Base-by-base conservation (phyloP, 2,329 filamentous ascomycete genomes). In the Ceratocystis papillata region DNA sequence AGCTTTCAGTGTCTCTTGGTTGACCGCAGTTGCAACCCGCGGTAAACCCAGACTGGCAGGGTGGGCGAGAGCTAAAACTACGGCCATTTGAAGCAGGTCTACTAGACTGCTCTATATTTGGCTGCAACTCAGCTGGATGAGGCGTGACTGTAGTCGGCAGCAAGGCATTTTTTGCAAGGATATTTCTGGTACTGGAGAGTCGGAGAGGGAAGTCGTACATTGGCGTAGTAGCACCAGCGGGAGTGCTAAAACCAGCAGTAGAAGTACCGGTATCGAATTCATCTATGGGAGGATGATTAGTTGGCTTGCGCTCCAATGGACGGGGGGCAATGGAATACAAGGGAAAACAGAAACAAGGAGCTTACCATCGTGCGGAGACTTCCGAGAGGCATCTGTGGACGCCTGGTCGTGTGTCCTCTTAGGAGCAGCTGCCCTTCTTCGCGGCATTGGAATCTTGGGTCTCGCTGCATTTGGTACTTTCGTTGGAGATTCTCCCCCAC, bases 401-500 rank as follows among this genome's bases (percentile, higher is more conserved):
- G 55, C 55, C 5, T 63, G 44, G 22, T 33, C 41, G 25, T 63
- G 37, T 33, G 25, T 33, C 25, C 25, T 30, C 61, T 48, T 63
- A 1, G 53, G 12, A 10, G 53, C 50, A 22, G 62, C 65, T 41
- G 66, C 37, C 28, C 37, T 50, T 53, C 61, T 65, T 30, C 64
- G 61, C 30, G 45, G 20, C 15, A 30, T 62, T 7, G 67, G 67
- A 17, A 68, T 64, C 15, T 44, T 45, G 12, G 64, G 63, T n/a
- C 67, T 60, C 3, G 62, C 25, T 7, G 62, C 28, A 12, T 41
- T 41, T 12, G 37, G 37, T 5, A 15, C 37, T 15, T 41, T 41
- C 37, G 12, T 41, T 41, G 10, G 10, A 8, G 46, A 5, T 25
- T 59, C 55, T 33, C 10, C 60, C 10, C 22, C 55, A 44, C 67